These are phyloP conservation scores for Globisporangium alternatum DNA, from an alignment of 352 stramenopile genomes.

Conservation along the genomic window DNA sequence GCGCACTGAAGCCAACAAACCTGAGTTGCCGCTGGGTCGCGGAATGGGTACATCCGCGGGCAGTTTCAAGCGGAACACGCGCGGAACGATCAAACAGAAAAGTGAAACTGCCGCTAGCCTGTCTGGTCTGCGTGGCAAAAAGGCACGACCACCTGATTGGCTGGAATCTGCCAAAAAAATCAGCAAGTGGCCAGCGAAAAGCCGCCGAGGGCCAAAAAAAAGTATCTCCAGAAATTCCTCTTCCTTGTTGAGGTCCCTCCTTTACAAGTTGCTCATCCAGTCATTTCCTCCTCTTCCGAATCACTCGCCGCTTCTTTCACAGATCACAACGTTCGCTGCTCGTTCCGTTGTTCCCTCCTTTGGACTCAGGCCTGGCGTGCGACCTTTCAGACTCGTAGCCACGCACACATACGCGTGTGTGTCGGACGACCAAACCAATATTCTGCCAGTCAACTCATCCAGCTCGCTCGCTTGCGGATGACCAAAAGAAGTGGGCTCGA, in stretches of 20 bases:
- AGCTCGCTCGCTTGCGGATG: too few species aligned
- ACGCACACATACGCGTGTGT: neutral
- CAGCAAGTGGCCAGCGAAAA: slow-evolving; percentile 2
- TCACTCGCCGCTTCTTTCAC: neutral
- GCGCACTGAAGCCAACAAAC: too few species aligned
- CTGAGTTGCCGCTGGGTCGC: slow-evolving; percentile 2
- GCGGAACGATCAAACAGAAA: slow-evolving; percentile 10
- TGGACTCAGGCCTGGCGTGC: neutral
- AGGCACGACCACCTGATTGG: slow-evolving; percentile 7
- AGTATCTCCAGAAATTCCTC: neutral
- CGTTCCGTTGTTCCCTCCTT: slow-evolving; percentile 4
- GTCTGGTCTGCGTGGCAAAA: neutral
- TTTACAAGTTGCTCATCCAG: neutral
- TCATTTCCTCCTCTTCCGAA: neutral
- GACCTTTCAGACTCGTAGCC: neutral
- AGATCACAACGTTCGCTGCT: neutral
- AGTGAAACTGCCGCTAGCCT: neutral
- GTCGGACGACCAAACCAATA: neutral
- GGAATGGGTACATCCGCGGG: slow-evolving; percentile 6
- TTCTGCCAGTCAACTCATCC: slow-evolving; percentile 2
- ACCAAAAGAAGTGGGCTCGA: too few species aligned
- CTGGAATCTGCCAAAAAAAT: neutral
- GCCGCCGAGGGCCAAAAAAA: neutral
- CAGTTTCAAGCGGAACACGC: slow-evolving; percentile 6
- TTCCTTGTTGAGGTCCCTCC: slow-evolving; percentile 4